Evolutionary conservation across 495 filamentous ascomycete genomes (phyloP).

Genomic region (Xylaria curta): DNA sequence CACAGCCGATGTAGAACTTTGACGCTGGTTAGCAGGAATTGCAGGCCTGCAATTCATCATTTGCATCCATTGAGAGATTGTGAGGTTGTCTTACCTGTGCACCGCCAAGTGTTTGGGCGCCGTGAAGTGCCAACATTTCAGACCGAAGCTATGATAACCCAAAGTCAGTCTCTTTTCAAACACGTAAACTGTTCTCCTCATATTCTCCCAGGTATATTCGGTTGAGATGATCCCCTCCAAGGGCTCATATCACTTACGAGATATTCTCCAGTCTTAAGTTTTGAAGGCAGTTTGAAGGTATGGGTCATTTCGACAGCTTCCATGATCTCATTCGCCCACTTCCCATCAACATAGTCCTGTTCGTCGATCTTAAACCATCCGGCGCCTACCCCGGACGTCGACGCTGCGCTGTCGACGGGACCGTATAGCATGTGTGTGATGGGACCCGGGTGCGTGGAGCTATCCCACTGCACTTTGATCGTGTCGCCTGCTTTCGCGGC

Average conservation of each 20-base stretch:
- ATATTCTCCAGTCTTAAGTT: slow-evolving; percentile 42
- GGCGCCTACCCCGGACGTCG: slow-evolving; percentile 36
- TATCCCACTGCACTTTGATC: slow-evolving; percentile 47
- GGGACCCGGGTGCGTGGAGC: slow-evolving; percentile 43
- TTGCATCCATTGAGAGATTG: neutral
- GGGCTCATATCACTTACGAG: slow-evolving; percentile 30
- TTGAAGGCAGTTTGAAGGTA: slow-evolving; percentile 37
- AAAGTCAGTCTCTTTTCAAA: neutral
- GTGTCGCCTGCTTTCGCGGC: slow-evolving; percentile 41
- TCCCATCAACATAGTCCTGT: slow-evolving; percentile 36
- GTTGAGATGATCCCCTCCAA: neutral
- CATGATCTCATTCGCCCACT: slow-evolving; percentile 43
- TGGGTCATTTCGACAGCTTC: slow-evolving; percentile 36
- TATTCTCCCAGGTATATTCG: neutral
- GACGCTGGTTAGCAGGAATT: neutral
- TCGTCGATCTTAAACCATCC: slow-evolving; percentile 45
- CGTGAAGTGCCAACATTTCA: slow-evolving; percentile 43
- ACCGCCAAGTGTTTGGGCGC: slow-evolving; percentile 30
- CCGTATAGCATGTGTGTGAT: slow-evolving; percentile 42
- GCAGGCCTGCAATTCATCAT: neutral
- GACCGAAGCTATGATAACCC: slow-evolving; percentile 35
- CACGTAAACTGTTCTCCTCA: neutral
- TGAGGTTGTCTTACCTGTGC: slow-evolving; percentile 22
- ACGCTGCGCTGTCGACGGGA: slow-evolving; percentile 35
- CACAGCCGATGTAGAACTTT: slow-evolving; percentile 31